Percentiles rank a stretch among this genome's conserved stretches.
Evolutionary conservation across 345 rosid genomes (phyloP).

Genomic region (Kernera saxatilis): DNA sequence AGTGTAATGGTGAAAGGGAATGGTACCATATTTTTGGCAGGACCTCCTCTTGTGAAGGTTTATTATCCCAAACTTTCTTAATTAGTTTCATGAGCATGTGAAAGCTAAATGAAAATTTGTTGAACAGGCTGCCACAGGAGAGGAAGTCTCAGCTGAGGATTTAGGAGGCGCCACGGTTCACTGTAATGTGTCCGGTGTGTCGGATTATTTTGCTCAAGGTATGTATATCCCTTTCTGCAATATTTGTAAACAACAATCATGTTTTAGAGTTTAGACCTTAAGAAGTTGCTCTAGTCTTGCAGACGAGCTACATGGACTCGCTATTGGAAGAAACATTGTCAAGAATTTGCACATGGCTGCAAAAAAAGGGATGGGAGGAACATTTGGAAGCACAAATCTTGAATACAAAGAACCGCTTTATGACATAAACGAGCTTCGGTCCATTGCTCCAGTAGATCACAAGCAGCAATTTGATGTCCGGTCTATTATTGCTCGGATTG

Average conservation of each 20-base stretch:
- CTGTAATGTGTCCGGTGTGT: conserved; percentile 90
- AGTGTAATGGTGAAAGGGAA: conserved; percentile 99
- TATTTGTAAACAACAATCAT: neutral
- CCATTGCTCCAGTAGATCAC: conserved; percentile 90
- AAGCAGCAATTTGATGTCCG: conserved; percentile 88
- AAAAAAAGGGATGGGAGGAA: conserved; percentile 33
- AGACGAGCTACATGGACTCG: conserved; percentile 96
- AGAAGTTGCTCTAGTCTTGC: conserved; percentile 31
- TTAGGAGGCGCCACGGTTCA: conserved; percentile 88
- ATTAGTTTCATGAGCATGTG: neutral
- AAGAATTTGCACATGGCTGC: conserved; percentile 94
- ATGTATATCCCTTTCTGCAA: conserved; percentile 3
- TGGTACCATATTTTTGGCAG: conserved; percentile 94
- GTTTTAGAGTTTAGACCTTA: conserved; percentile 7
- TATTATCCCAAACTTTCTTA: neutral
- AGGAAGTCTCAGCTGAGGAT: conserved; percentile 92
- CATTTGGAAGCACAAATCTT: conserved; percentile 32
- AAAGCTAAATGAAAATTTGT: conserved; percentile 35
- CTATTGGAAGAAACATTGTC: conserved; percentile 83
- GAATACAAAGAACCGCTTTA: conserved; percentile 69
- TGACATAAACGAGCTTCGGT: conserved; percentile 73
- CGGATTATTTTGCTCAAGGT: conserved; percentile 99
- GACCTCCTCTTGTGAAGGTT: conserved; percentile 96
- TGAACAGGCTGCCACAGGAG: conserved; percentile 96
- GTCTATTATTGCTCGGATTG: conserved; percentile 83